These are phyloP conservation scores for Lyophyllum decastes DNA, from an alignment of 768 basidiomycete species.

Conservation along the genomic window DNA sequence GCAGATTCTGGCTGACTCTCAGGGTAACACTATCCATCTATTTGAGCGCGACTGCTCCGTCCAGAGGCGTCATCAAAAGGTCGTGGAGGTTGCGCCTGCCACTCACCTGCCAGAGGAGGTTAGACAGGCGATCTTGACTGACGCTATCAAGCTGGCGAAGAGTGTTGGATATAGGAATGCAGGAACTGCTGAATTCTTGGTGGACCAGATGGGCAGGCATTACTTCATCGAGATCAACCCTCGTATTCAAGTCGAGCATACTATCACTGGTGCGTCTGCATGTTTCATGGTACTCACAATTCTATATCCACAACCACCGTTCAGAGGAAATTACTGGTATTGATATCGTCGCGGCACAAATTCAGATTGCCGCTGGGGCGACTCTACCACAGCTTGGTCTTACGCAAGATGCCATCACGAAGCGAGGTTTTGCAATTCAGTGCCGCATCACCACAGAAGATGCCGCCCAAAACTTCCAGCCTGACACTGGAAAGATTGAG, in stretches of 20 bases:
- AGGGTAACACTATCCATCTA: conserved; percentile 95
- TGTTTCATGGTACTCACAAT: conserved; percentile 1
- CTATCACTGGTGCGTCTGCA: conserved; percentile 79
- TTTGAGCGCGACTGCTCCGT: conserved; percentile 99
- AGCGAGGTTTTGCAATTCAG: conserved; percentile 97
- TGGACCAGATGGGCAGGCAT: conserved; percentile 93
- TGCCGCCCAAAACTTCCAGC: conserved; percentile 89
- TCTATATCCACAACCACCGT: conserved; percentile 1
- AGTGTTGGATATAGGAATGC: conserved; percentile 96
- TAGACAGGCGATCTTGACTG: conserved; percentile 81
- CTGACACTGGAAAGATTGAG: conserved; percentile 99
- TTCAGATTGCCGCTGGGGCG: conserved; percentile 99
- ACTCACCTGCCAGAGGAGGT: conserved; percentile 91
- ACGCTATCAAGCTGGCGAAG: conserved; percentile 93
- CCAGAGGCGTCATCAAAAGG: conserved; percentile 97
- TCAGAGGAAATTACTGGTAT: conserved; percentile 99
- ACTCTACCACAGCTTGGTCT: conserved; percentile 93
- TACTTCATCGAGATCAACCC: conserved; percentile 99
- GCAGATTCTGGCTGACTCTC: conserved; percentile 87
- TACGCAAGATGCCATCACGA: conserved; percentile 93
- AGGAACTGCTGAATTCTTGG: conserved; percentile 97
- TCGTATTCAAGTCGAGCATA: conserved; percentile 99
- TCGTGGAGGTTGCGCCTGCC: conserved; percentile 97
- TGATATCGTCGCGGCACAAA: conserved; percentile 98
- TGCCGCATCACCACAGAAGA: conserved; percentile 99